Evolutionary conservation across 106 monocot genomes (phyloP).

Genomic region (Chionographis japonica): DNA sequence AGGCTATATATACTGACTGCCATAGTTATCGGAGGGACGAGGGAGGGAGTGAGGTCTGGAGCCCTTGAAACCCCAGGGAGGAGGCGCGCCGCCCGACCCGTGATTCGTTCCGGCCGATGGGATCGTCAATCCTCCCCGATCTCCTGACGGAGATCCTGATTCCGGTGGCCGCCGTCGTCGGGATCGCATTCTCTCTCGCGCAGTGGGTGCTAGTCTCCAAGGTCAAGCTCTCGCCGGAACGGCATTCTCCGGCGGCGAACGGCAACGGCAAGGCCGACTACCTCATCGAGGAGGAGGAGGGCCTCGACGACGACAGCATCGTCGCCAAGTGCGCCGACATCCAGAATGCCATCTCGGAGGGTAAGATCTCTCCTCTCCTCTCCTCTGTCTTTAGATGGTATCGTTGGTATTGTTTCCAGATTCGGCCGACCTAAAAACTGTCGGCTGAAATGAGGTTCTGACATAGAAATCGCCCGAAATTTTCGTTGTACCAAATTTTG

Average conservation of each 20-base stretch:
- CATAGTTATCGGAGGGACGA: too few relatives aligned
- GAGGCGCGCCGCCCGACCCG: not conserved
- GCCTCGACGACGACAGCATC: constrained; percentile 67
- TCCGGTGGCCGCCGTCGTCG: constrained; percentile 66
- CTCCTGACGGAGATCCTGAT: constrained; percentile 73
- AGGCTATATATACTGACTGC: too few relatives aligned
- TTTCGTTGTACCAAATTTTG: too few relatives aligned
- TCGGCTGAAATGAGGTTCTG: too few relatives aligned
- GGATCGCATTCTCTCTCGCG: constrained; percentile 66
- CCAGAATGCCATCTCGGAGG: constrained; percentile 94
- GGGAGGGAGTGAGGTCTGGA: too few relatives aligned
- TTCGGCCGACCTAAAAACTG: too few relatives aligned
- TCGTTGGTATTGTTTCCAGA: too few relatives aligned
- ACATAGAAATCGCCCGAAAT: too few relatives aligned
- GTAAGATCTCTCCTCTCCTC: too few relatives aligned
- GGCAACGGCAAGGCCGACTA: constrained; percentile 40
- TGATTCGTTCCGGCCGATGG: constrained; percentile 17
- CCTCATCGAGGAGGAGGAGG: constrained; percentile 93
- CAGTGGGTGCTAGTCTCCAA: constrained; percentile 82
- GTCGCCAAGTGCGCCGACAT: constrained; percentile 87
- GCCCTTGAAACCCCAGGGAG: not conserved
- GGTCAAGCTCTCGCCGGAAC: constrained; percentile 57
- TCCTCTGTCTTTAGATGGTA: too few relatives aligned
- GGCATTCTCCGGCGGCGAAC: constrained; percentile 3
- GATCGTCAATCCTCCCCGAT: constrained; percentile 51